Evolutionary conservation across 2,329 filamentous ascomycete species (phyloP), one percentile per base, ranked within the genome.

Genomic region (Ceratocystis diversiconidia): DNA sequence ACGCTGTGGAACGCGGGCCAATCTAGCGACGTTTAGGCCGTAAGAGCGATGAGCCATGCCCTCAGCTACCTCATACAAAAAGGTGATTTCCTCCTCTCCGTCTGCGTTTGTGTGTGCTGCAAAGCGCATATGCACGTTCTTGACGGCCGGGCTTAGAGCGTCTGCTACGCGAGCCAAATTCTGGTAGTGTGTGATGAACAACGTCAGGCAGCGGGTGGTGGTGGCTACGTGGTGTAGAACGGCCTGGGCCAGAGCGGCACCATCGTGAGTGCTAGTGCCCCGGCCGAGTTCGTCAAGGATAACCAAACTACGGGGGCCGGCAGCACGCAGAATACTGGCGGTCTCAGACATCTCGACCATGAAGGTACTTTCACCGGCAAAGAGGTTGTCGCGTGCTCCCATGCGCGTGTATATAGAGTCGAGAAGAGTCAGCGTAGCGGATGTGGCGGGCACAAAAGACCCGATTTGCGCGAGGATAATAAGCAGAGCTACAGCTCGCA

Each of bases 111-210:
- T 73, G 8, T 74, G 72, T 8, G 76, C 75, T 2, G 82, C 85
- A 75, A 99, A 99, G 63, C 84, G 84, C 92, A 99, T 97, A 73
- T 99, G 94, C 60, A 96, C 89, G 73, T 97, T 97, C 70, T 81
- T 85, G 70, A 96, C 87, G 1, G 75, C 79, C 5, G 79, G 74
- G 15, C 79, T 78, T 67, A 95, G 88, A 1, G 84, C 85, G 30
- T 85, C 82, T 8, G 86, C 87, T 69, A 95, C 81, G 60, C 79
- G 77, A 8, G 85, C 84, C 0, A 99, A 82, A 69, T 86, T 87
- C 76, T 99, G 94, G 74, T 99, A 99, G 76, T 99, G 94, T 2
- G 94, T 99, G 74, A 99, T 96, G 78, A 99, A 99, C 52, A 99
- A 80, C 5, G 90, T 95, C 60, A 96, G 79, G 68, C 90, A 90